Evolutionary conservation across 2,329 filamentous ascomycete species (phyloP).

Genomic region (Monilinia polystroma): DNA sequence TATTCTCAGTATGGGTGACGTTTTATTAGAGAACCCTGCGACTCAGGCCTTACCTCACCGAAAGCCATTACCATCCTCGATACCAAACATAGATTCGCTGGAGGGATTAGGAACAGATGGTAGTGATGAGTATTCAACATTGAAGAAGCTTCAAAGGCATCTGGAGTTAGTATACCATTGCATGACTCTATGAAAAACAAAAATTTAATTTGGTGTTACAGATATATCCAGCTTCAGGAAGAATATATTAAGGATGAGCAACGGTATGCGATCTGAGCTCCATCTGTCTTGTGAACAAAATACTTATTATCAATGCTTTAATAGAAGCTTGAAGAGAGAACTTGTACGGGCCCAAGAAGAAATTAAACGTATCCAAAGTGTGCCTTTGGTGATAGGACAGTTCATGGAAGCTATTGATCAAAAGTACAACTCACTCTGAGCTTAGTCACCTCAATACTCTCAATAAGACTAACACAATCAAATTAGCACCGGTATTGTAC

Average conservation of each 20-base stretch:
- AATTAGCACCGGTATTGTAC: slow-evolving; percentile 88
- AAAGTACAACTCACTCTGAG: slow-evolving; percentile 61
- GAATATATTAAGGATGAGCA: slow-evolving; percentile 99
- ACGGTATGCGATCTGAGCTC: slow-evolving; percentile 53
- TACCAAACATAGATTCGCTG: slow-evolving; percentile 86
- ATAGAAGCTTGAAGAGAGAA: slow-evolving; percentile 91
- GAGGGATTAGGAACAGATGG: slow-evolving; percentile 79
- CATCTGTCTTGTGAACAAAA: neutral
- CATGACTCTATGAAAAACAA: neutral
- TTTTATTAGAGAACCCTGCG: slow-evolving; percentile 77
- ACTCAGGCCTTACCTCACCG: slow-evolving; percentile 74
- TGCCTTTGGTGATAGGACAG: slow-evolving; percentile 95
- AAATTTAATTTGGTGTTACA: slow-evolving; percentile 43
- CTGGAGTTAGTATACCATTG: slow-evolving; percentile 66
- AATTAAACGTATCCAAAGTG: slow-evolving; percentile 99
- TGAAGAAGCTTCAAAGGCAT: slow-evolving; percentile 96
- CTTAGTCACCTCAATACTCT: neutral
- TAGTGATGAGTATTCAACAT: slow-evolving; percentile 87
- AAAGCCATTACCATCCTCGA: slow-evolving; percentile 75
- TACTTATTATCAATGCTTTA: slow-evolving; percentile 5
- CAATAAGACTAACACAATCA: slow-evolving; percentile 27
- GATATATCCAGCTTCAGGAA: slow-evolving; percentile 95
- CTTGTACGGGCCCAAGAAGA: slow-evolving; percentile 96
- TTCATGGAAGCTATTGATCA: slow-evolving; percentile 99
- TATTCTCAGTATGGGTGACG: slow-evolving; percentile 71